Conservation (phyloP, 73 alveolate genomes). For the Paramecium pentaurelia region DNA sequence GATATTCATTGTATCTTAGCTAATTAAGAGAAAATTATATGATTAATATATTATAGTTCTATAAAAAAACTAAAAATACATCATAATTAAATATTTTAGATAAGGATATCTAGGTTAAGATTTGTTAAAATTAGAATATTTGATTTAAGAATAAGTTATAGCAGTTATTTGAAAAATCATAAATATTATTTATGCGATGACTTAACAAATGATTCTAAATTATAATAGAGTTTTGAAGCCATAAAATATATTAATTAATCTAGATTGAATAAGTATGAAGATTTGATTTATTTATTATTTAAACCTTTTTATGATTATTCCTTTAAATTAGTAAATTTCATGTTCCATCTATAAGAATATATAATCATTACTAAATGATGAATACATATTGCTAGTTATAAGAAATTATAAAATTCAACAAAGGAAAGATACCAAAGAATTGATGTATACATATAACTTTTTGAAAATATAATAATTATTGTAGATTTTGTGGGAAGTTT, state of each 20-base stretch:
- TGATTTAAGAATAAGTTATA: not conserved
- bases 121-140: not conserved
- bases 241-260: constrained; percentile 31
- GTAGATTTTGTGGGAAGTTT: not conserved
- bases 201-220: not conserved
- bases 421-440: too few species aligned
- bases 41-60: not conserved
- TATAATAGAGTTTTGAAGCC: constrained; percentile 65
- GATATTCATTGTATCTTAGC: not conserved
- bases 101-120: constrained; percentile 37
- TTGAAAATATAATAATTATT: not conserved
- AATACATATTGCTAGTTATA: too few species aligned
- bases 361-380: too few species aligned
- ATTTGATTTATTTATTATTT: too few species aligned
- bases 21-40: not conserved
- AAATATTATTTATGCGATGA: constrained; percentile 19
- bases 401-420: too few species aligned
- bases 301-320: too few species aligned
- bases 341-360: too few species aligned
- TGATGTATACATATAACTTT: not conserved
- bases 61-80: constrained; percentile 24
- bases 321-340: too few species aligned
- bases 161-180: not conserved
- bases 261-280: too few species aligned
- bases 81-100: constrained; percentile 50